A percentile compares a stretch with the other conserved stretches of the same genome.
Evolutionary conservation across 164 flowering plant genomes (phyloP).

Genomic region (Kalanchoe fedtschenkoi): DNA sequence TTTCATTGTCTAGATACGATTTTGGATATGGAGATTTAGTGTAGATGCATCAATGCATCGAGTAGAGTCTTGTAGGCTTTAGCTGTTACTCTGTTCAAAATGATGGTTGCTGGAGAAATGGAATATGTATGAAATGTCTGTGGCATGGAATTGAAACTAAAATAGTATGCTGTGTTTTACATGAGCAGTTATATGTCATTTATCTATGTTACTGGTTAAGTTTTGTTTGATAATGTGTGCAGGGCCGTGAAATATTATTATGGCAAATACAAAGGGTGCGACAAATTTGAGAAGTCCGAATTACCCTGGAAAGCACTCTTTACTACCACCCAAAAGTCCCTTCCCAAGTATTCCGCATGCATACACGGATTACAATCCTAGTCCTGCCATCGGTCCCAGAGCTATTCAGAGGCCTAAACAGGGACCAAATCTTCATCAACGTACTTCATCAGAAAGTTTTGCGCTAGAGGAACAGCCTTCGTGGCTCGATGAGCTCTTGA

Average conservation of each 20-base stretch:
- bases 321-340: conserved; percentile 85
- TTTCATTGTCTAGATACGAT: no score
- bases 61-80: no score
- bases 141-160: no score
- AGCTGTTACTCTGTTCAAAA: no score
- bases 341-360: conserved; percentile 50
- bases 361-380: conserved; percentile 49
- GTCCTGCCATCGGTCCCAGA: conserved; percentile 31
- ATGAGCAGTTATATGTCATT: not conserved
- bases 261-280: conserved; percentile 62
- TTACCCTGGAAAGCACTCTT: conserved; percentile 48
- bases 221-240: conserved; percentile 3
- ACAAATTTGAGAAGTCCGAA: conserved; percentile 37
- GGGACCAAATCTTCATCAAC: conserved; percentile 50
- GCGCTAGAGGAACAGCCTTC: conserved; percentile 80
- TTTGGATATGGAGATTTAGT: no score
- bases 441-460: conserved; percentile 74
- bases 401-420: conserved; percentile 48
- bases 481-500: conserved; percentile 90
- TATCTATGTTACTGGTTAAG: not conserved
- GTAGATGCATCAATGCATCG: no score
- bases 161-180: not conserved
- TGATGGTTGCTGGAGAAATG: no score
- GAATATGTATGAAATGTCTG: no score
- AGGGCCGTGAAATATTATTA: conserved; percentile 17